These are phyloP conservation scores for Rhodocollybia butyracea DNA, from an alignment of 768 basidiomycete species.

Conservation along the genomic window DNA sequence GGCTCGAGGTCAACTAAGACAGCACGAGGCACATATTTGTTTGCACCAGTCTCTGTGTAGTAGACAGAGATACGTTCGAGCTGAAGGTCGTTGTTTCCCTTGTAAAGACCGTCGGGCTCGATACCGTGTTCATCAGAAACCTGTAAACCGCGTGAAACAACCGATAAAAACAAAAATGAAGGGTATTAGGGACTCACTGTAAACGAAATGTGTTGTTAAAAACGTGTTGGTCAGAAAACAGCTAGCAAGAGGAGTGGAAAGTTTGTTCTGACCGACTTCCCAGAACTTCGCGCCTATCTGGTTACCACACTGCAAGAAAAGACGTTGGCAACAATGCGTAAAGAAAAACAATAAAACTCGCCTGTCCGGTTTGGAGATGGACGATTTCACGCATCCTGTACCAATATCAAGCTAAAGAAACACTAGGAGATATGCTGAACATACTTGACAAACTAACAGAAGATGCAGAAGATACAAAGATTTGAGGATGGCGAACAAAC, in stretches of 20 bases:
- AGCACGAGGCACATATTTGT: slow-evolving; percentile 98
- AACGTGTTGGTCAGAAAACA: neutral
- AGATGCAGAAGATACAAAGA: too few relatives aligned
- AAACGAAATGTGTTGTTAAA: too few relatives aligned
- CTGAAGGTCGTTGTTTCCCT: slow-evolving; percentile 91
- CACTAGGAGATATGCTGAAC: too few relatives aligned
- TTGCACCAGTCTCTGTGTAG: slow-evolving; percentile 93
- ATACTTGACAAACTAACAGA: too few relatives aligned
- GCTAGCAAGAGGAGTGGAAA: neutral
- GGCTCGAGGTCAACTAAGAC: slow-evolving; percentile 98
- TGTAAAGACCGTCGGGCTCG: slow-evolving; percentile 89
- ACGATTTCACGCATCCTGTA: slow-evolving; percentile 99
- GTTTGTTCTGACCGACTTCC: slow-evolving; percentile 1
- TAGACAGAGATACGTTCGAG: slow-evolving; percentile 97
- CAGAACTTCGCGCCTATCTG: slow-evolving; percentile 98
- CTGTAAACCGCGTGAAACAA: slow-evolving; percentile 64
- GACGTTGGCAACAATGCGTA: slow-evolving; percentile 7
- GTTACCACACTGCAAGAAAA: slow-evolving; percentile 83
- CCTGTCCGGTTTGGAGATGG: slow-evolving; percentile 99
- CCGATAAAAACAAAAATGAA: slow-evolving; percentile 16
- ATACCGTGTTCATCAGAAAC: slow-evolving; percentile 98
- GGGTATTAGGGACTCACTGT: too few relatives aligned
- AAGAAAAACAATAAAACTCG: slow-evolving; percentile 29
- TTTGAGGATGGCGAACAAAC: too few relatives aligned
- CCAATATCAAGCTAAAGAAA: too few relatives aligned